A percentile compares a stretch with the other conserved stretches of the same genome.
phyloP scores from a whole-genome alignment of 495 filamentous ascomycete genomes.

The Penicillium canariense region DNA sequence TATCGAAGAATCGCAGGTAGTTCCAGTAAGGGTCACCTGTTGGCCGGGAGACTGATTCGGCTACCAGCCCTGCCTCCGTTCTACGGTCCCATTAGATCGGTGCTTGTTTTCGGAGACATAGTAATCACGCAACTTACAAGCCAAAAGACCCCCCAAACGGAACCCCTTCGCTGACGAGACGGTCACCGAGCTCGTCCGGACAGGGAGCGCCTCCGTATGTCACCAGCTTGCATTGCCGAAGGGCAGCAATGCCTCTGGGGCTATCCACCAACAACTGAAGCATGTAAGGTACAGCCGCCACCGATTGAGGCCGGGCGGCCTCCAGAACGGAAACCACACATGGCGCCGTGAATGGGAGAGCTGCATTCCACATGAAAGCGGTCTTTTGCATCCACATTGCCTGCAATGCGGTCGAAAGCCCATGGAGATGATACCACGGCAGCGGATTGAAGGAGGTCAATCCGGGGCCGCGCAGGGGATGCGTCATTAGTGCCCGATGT shows the following conservation, averaged over 20 bases:
- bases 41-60: conserved; percentile 48
- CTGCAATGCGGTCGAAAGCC: conserved; percentile 44
- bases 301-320: conserved; percentile 45
- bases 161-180: conserved; percentile 47
- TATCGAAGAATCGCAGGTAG: conserved; percentile 50
- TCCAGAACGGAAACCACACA: conserved; percentile 47
- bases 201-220: conserved; percentile 52
- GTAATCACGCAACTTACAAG: conserved; percentile 36
- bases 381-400: conserved; percentile 53
- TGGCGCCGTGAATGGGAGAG: conserved; percentile 53
- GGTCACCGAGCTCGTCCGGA: conserved; percentile 58
- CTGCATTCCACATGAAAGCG: conserved; percentile 49
- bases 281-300: conserved; percentile 57
- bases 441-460: conserved; percentile 53
- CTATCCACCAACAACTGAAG: conserved; percentile 53
- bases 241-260: conserved; percentile 41
- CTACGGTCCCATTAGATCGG: conserved; percentile 25
- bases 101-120: not conserved
- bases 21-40: conserved; percentile 51
- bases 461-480: conserved; percentile 28
- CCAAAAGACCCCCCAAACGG: conserved; percentile 52
- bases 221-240: conserved; percentile 47
- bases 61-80: conserved; percentile 54
- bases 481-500: conserved; percentile 42
- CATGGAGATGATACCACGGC: conserved; percentile 56